Percentiles rank a stretch among this genome's conserved stretches.
These are phyloP conservation scores for Pyrrhoderma noxium DNA, from an alignment of 1,284 basidiomycete species.

Conservation along the genomic window DNA sequence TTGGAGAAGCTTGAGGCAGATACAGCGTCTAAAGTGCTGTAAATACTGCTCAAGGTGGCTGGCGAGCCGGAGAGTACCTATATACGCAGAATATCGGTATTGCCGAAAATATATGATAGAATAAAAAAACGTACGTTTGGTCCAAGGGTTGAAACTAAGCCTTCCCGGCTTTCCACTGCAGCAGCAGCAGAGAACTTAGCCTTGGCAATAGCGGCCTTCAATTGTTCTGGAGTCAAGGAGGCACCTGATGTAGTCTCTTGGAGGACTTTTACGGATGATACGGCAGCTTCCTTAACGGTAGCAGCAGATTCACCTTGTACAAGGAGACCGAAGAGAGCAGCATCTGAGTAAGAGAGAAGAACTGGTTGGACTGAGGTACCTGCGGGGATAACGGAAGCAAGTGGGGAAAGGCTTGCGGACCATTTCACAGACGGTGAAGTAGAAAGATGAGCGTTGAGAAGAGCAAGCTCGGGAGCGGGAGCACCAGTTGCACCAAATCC, in stretches of 20 bases:
- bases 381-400: conserved; percentile 47
- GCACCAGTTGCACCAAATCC: conserved; percentile 68
- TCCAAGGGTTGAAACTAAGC: conserved; percentile 55
- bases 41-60: conserved; percentile 43
- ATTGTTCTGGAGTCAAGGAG: conserved; percentile 56
- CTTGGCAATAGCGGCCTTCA: conserved; percentile 78
- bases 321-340: conserved; percentile 75
- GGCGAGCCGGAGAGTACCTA: conserved; percentile 55
- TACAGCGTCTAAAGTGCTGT: conserved; percentile 57
- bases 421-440: conserved; percentile 77
- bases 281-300: conserved; percentile 57
- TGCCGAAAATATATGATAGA: too few relatives aligned
- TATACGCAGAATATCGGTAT: conserved; percentile 7
- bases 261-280: conserved; percentile 60
- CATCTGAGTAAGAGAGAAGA: conserved; percentile 84
- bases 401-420: conserved; percentile 64
- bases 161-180: conserved; percentile 62
- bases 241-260: conserved; percentile 46
- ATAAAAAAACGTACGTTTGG: conserved; percentile 43
- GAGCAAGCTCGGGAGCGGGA: conserved; percentile 63
- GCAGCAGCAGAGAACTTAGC: conserved; percentile 79
- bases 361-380: conserved; percentile 62
- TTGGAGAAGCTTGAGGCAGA: conserved; percentile 53
- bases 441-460: conserved; percentile 73
- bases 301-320: conserved; percentile 56